Evolutionary conservation across 2,329 filamentous ascomycete genomes (phyloP), one percentile per base, ranked within the genome.

Genomic region (Fusarium nanum): DNA sequence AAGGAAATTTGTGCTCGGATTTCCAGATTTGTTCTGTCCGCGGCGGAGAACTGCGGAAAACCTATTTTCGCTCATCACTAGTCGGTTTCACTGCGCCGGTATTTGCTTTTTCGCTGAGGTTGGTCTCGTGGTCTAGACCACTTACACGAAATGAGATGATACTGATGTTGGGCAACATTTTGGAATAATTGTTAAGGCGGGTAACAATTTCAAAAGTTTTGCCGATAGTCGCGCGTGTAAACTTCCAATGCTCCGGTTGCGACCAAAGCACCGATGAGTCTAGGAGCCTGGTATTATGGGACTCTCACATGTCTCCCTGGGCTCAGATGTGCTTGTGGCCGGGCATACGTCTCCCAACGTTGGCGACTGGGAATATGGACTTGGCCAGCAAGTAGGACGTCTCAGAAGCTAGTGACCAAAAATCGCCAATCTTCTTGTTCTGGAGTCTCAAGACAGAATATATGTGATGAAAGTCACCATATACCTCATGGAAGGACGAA

Each of bases 151-250:
- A 52, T 44, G 25, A 57, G 42, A 63, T 34, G 46, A 59, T 59
- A 16, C 18, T n/a, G 40, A 45, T 22, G 37, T 54, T 53, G 60
- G 47, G 45, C 30, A 62, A 52, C 41, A 25, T 32, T 32, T 63
- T 63, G 52, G n/a, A 32, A 13, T 45, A 66, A 67, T 63, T 67
- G 64, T 63, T 67, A 67, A 48, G 57, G 37, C 64, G 64, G 64
- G n/a, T 67, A 67, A 67, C 64, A 67, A 45, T 66, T 66, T 41
- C n/a, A 30, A 18, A 14, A 42, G 57, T 49, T 67, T 67, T 57
- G 32, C 64, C 64, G 63, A 44, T 40, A 63, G 42, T 67, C 64
- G 64, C 64, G 64, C 64, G 64, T n/a, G 32, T 67, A 67, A 67
- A 28, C n/a, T 18, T 47, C 32, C 56, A 56, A 56, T 62, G 18